Percentiles rank a stretch among this genome's conserved stretches.
Conservation (phyloP, 78 protist genomes). For the Fonticula alba region DNA sequence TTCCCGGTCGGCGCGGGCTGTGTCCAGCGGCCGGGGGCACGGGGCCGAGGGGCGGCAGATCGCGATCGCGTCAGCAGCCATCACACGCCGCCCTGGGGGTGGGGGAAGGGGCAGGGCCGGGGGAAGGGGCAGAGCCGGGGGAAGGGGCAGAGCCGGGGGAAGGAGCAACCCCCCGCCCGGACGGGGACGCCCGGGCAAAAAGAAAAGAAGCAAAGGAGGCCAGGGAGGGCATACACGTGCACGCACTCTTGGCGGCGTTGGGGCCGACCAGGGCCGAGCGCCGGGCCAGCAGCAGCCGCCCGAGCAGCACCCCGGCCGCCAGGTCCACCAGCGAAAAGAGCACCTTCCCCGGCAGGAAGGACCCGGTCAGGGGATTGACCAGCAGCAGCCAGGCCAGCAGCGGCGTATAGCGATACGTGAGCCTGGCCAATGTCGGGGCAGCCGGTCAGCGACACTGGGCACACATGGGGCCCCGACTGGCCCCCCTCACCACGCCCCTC, state of each 20-base stretch:
- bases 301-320: constrained; percentile 31
- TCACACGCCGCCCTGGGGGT: not conserved
- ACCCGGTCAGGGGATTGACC: constrained; percentile 21
- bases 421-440: too few relatives aligned
- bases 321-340: constrained; percentile 59
- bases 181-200: too few relatives aligned
- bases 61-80: not conserved
- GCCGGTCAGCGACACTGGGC: too few relatives aligned
- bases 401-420: constrained; percentile 85
- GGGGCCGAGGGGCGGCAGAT: not conserved
- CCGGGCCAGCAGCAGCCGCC: constrained; percentile 4
- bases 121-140: not conserved
- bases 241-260: not conserved
- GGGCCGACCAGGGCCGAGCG: not conserved
- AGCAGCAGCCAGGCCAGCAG: constrained; percentile 50
- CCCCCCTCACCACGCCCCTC: too few relatives aligned
- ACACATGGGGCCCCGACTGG: too few relatives aligned
- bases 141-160: too few relatives aligned
- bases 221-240: too few relatives aligned
- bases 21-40: not conserved
- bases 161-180: too few relatives aligned
- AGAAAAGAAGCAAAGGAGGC: too few relatives aligned
- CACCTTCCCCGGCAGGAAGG: constrained; percentile 50
- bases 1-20: not conserved
- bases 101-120: not conserved